phyloP scores from a whole-genome alignment of 495 filamentous ascomycete genomes.

The Pseudoneurospora amorphoporcata region DNA sequence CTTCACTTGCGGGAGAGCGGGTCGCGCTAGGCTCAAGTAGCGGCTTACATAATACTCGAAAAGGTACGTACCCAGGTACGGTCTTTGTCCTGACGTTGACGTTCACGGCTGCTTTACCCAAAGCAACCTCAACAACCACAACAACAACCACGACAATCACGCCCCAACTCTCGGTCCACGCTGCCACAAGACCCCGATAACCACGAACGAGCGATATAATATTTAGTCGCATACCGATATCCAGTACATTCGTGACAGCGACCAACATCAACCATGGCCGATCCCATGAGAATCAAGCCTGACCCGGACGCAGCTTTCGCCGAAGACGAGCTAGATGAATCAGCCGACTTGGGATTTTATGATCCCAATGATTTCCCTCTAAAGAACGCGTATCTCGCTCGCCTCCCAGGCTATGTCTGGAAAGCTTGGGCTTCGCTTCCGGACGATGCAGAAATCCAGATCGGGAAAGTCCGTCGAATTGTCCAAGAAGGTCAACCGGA shows the following conservation, averaged over 20 bases:
- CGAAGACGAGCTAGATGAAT: conserved; percentile 72
- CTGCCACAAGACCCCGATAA: neutral
- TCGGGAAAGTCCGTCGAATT: conserved; percentile 60
- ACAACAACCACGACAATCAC: neutral
- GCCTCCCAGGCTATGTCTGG: conserved; percentile 71
- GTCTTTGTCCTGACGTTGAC: neutral
- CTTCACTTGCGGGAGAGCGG: neutral
- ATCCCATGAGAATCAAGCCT: conserved; percentile 46
- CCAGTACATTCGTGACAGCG: neutral
- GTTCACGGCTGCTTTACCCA: neutral
- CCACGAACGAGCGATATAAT: neutral
- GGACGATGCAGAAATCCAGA: conserved; percentile 48
- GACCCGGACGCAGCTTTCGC: conserved; percentile 56
- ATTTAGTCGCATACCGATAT: neutral
- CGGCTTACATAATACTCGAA: neutral
- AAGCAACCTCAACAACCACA: neutral
- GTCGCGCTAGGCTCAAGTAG: neutral
- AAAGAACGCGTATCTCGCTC: conserved; percentile 57
- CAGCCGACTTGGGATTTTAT: conserved; percentile 72
- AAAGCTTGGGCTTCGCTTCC: conserved; percentile 47
- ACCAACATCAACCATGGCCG: conserved; percentile 23
- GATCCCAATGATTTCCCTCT: conserved; percentile 11
- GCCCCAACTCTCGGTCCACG: neutral
- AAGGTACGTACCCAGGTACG: neutral
- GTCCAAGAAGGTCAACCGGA: neutral